Conservation (phyloP, 495 filamentous ascomycete species). For the Tuber microsphaerosporum region DNA sequence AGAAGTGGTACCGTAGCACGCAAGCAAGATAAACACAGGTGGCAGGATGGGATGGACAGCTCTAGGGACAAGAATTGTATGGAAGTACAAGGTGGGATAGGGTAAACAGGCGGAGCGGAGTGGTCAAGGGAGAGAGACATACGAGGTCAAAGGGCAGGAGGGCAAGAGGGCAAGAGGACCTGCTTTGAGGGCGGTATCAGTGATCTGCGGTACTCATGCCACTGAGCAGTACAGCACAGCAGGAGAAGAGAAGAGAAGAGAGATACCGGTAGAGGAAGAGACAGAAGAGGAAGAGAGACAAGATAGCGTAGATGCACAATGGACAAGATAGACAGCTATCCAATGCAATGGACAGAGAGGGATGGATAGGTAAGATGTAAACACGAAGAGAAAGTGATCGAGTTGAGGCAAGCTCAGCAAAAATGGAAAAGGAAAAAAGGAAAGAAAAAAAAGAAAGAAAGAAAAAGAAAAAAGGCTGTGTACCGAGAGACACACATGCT, state of each 20-base stretch:
- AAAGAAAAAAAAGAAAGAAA: conserved; percentile 2
- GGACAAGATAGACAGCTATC: neutral
- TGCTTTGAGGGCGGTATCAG: neutral
- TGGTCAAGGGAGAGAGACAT: neutral
- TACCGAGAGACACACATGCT: conserved; percentile 32
- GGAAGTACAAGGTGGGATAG: conserved; percentile 3
- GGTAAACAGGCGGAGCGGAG: neutral
- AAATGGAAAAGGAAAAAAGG: conserved; percentile 11
- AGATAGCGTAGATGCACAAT: too few relatives aligned
- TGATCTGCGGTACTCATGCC: neutral
- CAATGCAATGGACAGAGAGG: neutral
- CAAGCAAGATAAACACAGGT: conserved; percentile 15
- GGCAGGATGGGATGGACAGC: conserved; percentile 20
- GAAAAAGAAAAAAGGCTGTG: conserved; percentile 1
- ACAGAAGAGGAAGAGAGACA: neutral
- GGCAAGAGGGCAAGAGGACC: neutral
- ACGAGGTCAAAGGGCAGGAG: neutral
- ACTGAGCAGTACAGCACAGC: neutral
- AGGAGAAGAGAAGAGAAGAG: neutral
- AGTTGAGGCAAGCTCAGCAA: conserved; percentile 1
- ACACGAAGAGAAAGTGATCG: conserved; percentile 11
- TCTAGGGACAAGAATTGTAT: conserved; percentile 13
- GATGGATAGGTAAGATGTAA: conserved; percentile 6
- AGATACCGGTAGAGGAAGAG: neutral
- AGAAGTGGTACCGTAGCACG: neutral